Evolutionary conservation across 176 grass and related monocot species (phyloP).

Genomic region (Puccinellia tenuiflora): DNA sequence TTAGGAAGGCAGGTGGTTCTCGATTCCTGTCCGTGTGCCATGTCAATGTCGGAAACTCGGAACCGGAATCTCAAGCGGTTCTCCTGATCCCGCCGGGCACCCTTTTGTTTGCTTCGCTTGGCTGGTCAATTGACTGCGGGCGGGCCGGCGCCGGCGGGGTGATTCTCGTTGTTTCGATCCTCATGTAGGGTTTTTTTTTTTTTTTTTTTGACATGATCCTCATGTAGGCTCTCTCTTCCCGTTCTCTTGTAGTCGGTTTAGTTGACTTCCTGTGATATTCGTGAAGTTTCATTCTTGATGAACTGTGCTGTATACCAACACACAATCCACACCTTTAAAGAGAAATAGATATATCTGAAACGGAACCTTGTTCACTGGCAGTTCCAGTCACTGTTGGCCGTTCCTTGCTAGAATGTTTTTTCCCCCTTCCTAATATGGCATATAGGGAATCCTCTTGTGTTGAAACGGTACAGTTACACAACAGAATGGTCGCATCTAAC

Average conservation of each 20-base stretch:
- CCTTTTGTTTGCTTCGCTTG: neutral
- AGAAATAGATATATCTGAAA: neutral
- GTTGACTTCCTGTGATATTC: neutral
- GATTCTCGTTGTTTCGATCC: neutral
- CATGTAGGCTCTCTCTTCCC: neutral
- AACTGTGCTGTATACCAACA: neutral
- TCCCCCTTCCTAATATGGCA: neutral
- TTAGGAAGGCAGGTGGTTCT: neutral
- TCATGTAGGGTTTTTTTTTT: too few species aligned
- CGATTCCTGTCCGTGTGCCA: neutral
- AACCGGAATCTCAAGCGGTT: neutral
- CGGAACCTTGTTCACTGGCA: neutral
- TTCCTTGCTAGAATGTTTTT: neutral
- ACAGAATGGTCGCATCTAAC: neutral
- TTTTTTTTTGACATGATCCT: too few species aligned
- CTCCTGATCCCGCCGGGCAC: neutral
- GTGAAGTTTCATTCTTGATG: neutral
- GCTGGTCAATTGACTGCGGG: too few species aligned
- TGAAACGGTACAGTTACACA: neutral
- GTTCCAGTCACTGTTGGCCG: neutral
- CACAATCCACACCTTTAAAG: neutral
- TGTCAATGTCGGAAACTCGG: conserved; percentile 5
- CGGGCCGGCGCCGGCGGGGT: too few species aligned
- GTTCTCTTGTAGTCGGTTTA: neutral
- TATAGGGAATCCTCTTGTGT: neutral